A percentile compares a stretch with the other conserved stretches of the same genome.
Evolutionary conservation across 176 grass and related monocot species (phyloP).

Genomic region (maize (Zea mays)): DNA sequence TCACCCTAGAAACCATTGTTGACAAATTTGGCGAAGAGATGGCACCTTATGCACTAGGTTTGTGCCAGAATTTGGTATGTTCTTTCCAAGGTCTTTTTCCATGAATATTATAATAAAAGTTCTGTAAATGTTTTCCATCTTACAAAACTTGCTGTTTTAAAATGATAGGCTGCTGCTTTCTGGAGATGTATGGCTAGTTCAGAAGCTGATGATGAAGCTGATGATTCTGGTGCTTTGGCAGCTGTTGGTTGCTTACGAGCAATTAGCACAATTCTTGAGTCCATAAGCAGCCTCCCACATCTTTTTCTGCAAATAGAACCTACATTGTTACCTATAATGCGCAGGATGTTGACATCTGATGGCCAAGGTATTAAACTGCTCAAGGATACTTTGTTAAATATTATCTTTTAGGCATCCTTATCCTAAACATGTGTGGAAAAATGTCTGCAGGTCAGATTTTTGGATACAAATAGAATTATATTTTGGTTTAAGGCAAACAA

Average conservation of each 20-base stretch:
- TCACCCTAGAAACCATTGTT: slow-evolving; percentile 88
- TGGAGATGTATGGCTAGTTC: slow-evolving; percentile 85
- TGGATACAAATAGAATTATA: background rate
- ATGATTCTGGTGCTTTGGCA: slow-evolving; percentile 87
- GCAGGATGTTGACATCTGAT: slow-evolving; percentile 76
- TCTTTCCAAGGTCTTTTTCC: background rate
- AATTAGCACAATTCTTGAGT: slow-evolving; percentile 93
- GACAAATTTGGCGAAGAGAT: slow-evolving; percentile 98
- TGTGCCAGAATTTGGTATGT: slow-evolving; percentile 85
- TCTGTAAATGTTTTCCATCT: background rate
- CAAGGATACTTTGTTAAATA: background rate
- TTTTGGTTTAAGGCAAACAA: slow-evolving; percentile 5
- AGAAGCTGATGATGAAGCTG: slow-evolving; percentile 83
- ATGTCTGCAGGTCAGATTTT: background rate
- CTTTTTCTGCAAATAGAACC: slow-evolving; percentile 80
- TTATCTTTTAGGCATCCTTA: background rate
- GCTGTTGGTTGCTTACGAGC: slow-evolving; percentile 88
- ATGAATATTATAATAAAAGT: background rate
- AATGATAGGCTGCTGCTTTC: slow-evolving; percentile 75
- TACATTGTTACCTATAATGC: slow-evolving; percentile 79
- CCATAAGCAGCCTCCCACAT: slow-evolving; percentile 80
- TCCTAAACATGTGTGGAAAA: background rate
- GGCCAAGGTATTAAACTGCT: slow-evolving; percentile 75
- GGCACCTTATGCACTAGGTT: slow-evolving; percentile 86
- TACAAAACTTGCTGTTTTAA: slow-evolving; percentile 12